Evolutionary conservation across 352 stramenopile species (phyloP), one percentile per base, ranked within the genome.

Genomic region (Globisporangium ultimum): DNA sequence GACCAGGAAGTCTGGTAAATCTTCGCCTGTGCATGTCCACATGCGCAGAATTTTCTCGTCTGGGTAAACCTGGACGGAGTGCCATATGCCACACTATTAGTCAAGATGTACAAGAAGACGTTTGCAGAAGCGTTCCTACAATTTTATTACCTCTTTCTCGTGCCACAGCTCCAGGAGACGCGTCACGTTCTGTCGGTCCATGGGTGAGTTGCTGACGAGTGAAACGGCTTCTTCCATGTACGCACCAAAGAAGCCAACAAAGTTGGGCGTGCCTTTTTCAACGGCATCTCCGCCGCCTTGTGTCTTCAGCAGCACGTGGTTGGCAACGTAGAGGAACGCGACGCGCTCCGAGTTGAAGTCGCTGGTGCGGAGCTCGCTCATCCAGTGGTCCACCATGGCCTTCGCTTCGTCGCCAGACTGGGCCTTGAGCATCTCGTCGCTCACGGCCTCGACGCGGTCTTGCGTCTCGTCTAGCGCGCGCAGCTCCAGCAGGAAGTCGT

Each of bases 301-400:
- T 15, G 72, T 82, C 64, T 93, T 93, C 53, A 86, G 84, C 20
- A 93, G 69, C 60, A 93, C 84, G 66, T 93, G 84, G 58, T 93
- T 93, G 56, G 84, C 81, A 51, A 93, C 84, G 54, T 89, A 93
- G 5, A 93, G 72, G 64, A 88, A 93, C 12, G 84, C 81, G 36
- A 93, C 74, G 57, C 84, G 81, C 61, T 93, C 84, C 17, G 79
- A 82, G 64, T 91, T 80, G 60, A 91, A 84, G 65, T 91, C 84
- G 64, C 78, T 89, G 38, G 72, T 64, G 14, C 82, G 76, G 56
- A 93, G 68, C 46, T 72, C 77, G 45, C 73, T 58, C 42, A 91
- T 84, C 84, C 81, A 93, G 48, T 70, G 71, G 51, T 74, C 68
- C 34, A 88, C 73, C 76, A 93, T 88, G 47, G 79, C 69, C 10